Evolutionary conservation across 352 stramenopile genomes (phyloP).

Genomic region (Phytopythium mirpurense): DNA sequence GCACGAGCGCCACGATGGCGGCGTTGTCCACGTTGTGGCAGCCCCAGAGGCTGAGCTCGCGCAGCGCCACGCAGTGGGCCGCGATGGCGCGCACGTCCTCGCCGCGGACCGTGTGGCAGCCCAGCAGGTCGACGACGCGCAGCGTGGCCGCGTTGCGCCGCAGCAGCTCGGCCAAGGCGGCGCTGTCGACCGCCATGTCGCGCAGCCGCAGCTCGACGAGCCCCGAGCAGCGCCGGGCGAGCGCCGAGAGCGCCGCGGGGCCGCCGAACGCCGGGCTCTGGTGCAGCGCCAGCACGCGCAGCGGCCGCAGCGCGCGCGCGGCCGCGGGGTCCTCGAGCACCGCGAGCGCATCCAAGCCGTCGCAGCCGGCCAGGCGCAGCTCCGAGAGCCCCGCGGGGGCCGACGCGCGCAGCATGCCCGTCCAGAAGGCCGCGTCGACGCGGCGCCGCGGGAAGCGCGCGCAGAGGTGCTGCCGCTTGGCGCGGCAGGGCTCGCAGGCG

Average conservation of each 20-base stretch:
- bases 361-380: constrained; percentile 51
- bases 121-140: constrained; percentile 61
- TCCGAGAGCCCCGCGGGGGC: constrained; percentile 30
- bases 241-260: constrained; percentile 28
- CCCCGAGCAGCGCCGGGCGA: constrained; percentile 37
- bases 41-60: constrained; percentile 61
- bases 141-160: constrained; percentile 39
- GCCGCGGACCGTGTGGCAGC: constrained; percentile 66
- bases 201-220: constrained; percentile 60
- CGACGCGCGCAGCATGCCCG: constrained; percentile 34
- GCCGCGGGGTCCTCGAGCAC: constrained; percentile 27
- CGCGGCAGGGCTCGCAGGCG: constrained; percentile 36
- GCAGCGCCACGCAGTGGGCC: constrained; percentile 33
- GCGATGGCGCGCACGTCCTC: constrained; percentile 41
- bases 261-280: constrained; percentile 34
- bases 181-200: constrained; percentile 64
- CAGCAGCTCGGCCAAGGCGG: constrained; percentile 44
- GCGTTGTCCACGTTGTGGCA: constrained; percentile 79
- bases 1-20: constrained; percentile 47
- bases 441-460: constrained; percentile 2
- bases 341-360: constrained; percentile 25
- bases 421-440: constrained; percentile 38
- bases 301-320: constrained; percentile 22
- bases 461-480: constrained; percentile 58
- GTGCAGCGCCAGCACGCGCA: constrained; percentile 60